A percentile compares a stretch with the other conserved stretches of the same genome.
phyloP scores from a whole-genome alignment of 345 rosid species.

The Populus ilicifolia region DNA sequence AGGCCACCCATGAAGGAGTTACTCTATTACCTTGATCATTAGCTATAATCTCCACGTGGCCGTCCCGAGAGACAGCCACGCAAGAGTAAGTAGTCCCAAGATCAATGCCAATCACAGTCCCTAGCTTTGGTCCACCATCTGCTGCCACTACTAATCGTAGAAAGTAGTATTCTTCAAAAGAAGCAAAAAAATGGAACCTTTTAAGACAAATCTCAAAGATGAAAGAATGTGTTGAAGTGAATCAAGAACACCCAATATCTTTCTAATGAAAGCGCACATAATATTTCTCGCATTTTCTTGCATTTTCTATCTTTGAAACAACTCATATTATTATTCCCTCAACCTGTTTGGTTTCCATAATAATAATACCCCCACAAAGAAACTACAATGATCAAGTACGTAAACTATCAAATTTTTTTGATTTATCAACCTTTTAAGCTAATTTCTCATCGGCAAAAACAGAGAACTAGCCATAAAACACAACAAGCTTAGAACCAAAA shows the following conservation, averaged over 20 bases:
- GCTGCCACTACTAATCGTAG: slow-evolving; percentile 29
- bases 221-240: too few species aligned
- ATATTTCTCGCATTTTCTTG: too few species aligned
- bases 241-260: too few species aligned
- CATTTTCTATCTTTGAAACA: neutral
- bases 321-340: too few species aligned
- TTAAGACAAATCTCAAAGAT: neutral
- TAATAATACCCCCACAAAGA: neutral
- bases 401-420: neutral
- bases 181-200: neutral
- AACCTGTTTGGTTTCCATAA: too few species aligned
- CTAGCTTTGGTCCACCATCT: slow-evolving; percentile 26
- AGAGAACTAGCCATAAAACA: neutral
- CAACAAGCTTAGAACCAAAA: neutral
- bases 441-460: neutral
- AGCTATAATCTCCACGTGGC: slow-evolving; percentile 52
- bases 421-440: neutral
- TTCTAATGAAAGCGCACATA: too few species aligned
- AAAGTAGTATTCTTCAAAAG: slow-evolving; percentile 21
- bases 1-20: slow-evolving; percentile 70
- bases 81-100: slow-evolving; percentile 58
- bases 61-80: slow-evolving; percentile 45
- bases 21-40: slow-evolving; percentile 66
- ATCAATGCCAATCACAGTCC: slow-evolving; percentile 59
- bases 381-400: neutral